phyloP scores from a whole-genome alignment of 2,329 filamentous ascomycete genomes.

The Fusarium redolens region DNA sequence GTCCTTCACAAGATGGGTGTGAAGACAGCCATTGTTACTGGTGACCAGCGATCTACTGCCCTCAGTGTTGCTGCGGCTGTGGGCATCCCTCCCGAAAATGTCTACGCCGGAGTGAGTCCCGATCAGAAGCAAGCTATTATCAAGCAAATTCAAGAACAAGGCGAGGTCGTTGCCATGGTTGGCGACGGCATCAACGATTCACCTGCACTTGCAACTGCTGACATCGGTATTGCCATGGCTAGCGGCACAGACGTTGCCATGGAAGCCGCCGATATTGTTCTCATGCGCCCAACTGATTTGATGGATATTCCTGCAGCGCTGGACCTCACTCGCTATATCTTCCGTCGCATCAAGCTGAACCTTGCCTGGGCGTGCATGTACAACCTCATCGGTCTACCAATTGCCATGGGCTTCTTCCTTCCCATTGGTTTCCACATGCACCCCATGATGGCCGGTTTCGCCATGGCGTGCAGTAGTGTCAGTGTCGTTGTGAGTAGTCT shows the following conservation, averaged over 20 bases:
- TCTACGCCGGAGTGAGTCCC: constrained; percentile 89
- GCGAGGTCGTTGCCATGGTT: constrained; percentile 92
- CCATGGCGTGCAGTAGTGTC: constrained; percentile 92
- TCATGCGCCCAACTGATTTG: constrained; percentile 92
- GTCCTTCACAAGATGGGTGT: constrained; percentile 88
- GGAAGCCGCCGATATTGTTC: constrained; percentile 94
- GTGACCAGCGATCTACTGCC: constrained; percentile 88
- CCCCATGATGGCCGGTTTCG: constrained; percentile 92
- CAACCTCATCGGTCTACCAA: constrained; percentile 90
- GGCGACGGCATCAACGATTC: constrained; percentile 99
- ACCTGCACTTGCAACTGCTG: constrained; percentile 89
- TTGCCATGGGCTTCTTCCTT: constrained; percentile 96
- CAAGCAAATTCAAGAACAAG: constrained; percentile 76
- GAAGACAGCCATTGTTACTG: constrained; percentile 90
- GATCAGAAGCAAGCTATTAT: constrained; percentile 92
- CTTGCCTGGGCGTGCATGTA: constrained; percentile 93
- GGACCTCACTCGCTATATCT: constrained; percentile 84
- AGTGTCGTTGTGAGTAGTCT: constrained; percentile 88
- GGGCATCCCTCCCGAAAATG: constrained; percentile 79
- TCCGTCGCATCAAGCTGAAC: constrained; percentile 93
- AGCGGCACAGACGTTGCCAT: constrained; percentile 97
- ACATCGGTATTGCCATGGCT: constrained; percentile 92
- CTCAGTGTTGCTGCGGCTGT: constrained; percentile 84
- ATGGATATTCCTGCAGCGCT: constrained; percentile 93
- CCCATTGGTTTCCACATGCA: constrained; percentile 89